Evolutionary conservation across 2,329 filamentous ascomycete genomes (phyloP), one percentile per base, ranked within the genome.

Genomic region (Paraconiothyrium sp.): DNA sequence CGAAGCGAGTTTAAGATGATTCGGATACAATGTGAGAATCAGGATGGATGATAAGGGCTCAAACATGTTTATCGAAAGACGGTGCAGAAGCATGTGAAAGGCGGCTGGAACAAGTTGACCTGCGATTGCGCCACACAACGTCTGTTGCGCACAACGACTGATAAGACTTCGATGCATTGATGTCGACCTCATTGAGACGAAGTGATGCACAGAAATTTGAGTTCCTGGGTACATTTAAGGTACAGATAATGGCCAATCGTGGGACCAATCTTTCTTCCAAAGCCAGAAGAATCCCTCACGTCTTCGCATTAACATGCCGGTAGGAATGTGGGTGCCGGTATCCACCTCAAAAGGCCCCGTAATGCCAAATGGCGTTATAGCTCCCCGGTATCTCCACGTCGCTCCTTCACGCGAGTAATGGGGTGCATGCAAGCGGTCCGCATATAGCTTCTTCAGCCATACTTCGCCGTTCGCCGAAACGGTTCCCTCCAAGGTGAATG

Each of bases 341-440:
- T 39, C 34, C n/a, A 8, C 22, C 35, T 30, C 37, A 37, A 37
- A 46, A 9, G 56, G 13, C 14, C 56, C 56, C 1, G 30, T 22
- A 24, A 58, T 58, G 9, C 56, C 56, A 46, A 58, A 52, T 16
- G 56, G 56, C n/a, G 56, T 58, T 8, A 52, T 24, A 46, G 32
- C 4, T n/a, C 56, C 48, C 44, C 37, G 35, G 27, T 35, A 52
- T 48, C 46, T 48, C 46, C 46, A 48, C 9, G 24, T 48, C 13
- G 22, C 14, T 52, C 14, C 9, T 20, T 11, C 10, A n/a, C 13
- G 37, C 24, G 27, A 5, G 9, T 32, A 20, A 24, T 35, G 1
- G 9, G 11, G 10, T 22, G 20, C 16, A 24, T 13, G 34, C 8
- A 20, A 2, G 30, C 8, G 27, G 24, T 41, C 14, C n/a, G 32